Percentiles rank a stretch among this genome's conserved stretches.
Evolutionary conservation across 1,139 yeast species (phyloP).

Genomic region (Scheffersomyces quercinus): DNA sequence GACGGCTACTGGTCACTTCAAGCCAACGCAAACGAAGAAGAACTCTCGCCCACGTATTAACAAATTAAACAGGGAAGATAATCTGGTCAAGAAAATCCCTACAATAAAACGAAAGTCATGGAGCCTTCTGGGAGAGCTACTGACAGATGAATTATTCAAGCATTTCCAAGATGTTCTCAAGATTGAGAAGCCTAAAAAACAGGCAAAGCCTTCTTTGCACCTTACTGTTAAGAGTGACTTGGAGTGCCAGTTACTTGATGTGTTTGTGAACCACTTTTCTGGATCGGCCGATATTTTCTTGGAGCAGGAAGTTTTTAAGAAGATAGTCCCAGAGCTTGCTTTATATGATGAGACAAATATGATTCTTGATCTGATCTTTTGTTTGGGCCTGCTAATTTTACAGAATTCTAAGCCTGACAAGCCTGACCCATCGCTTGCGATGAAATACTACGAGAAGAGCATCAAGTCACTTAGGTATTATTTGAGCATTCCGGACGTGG

Average conservation of each 20-base stretch:
- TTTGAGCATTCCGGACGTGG: conserved; percentile 24
- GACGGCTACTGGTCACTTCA: conserved; percentile 19
- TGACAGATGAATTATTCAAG: conserved; percentile 27
- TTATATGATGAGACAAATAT: conserved; percentile 39
- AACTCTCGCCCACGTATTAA: conserved; percentile 39
- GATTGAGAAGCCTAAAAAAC: conserved; percentile 13
- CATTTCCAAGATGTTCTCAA: conserved; percentile 26
- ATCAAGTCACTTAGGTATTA: conserved; percentile 33
- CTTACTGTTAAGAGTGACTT: conserved; percentile 21
- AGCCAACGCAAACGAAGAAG: conserved; percentile 38
- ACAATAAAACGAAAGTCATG: conserved; percentile 1
- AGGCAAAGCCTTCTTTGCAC: conserved; percentile 8
- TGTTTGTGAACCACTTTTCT: conserved; percentile 32
- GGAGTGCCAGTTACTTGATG: conserved; percentile 33
- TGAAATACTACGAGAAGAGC: conserved; percentile 38
- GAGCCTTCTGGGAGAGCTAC: conserved; percentile 19
- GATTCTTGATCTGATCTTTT: conserved; percentile 35
- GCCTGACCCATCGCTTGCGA: conserved; percentile 31
- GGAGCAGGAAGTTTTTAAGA: conserved; percentile 29
- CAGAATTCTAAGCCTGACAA: conserved; percentile 29
- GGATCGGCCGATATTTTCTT: conserved; percentile 32
- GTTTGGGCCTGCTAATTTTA: conserved; percentile 35
- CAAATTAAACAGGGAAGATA: conserved; percentile 21
- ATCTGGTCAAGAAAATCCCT: conserved; percentile 4
- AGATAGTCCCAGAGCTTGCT: conserved; percentile 37